Evolutionary conservation across 805 yeast species (phyloP), one percentile per base, ranked within the genome.

Genomic region (Metschnikowia orientalis): DNA sequence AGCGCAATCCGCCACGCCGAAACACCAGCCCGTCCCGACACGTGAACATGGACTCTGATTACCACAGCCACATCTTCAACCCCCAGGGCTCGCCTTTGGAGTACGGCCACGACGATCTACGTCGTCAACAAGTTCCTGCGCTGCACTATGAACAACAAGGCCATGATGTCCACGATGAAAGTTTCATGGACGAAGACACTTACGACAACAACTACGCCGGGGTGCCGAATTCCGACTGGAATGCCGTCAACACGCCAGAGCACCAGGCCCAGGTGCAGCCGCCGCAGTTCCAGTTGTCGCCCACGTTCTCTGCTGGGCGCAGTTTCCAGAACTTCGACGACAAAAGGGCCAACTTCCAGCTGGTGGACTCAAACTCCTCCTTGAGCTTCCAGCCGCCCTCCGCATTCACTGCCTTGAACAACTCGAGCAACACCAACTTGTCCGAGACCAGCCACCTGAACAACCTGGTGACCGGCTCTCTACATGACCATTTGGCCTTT

Each of bases 181-280:
- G 62, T 40, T 63, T 49, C 40, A 64, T 65, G 71, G 70, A 65
- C 14, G 68, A 63, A 29, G 71, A 63, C 41, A 48, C 56, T 17
- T 41, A 51, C 16, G 46, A 47, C n/a, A 38, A 46, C 35, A 30
- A 50, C 6, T 23, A 30, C 3, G 34, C 18, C 12, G 47, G 41
- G 8, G 37, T 23, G 4, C 42, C 38, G 3, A 18, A 38, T 4
- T 27, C 16, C 8, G 23, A 17, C 16, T 29, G 32, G 32, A 15
- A 22, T 16, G 21, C 10, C 28, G 9, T 41, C 38, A 42, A 19
- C 27, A 7, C 8, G 8, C 16, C 26, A 20, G 4, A 6, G 11
- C n/a, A 19, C 26, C 18, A 34, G 40, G n/a, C 47, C 45, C 14
- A 24, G 26, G 20, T 40, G 32, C 35, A 30, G 25, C 41, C 43